A percentile compares a stretch with the other conserved stretches of the same genome.
phyloP scores from a whole-genome alignment of 192 early-diverging fungal species.

The Cladochytrium replicatum region DNA sequence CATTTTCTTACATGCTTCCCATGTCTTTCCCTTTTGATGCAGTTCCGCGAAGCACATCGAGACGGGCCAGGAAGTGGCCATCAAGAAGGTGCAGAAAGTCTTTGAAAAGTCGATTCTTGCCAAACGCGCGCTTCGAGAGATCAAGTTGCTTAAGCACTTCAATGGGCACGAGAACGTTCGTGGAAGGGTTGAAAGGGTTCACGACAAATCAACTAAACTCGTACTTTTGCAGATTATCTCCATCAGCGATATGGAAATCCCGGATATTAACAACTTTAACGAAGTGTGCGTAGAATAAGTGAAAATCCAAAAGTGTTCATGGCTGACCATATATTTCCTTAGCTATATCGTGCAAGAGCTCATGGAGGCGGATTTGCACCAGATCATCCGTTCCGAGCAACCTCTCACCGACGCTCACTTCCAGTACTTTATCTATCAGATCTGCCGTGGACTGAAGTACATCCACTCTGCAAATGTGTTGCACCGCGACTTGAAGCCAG shows the following conservation, averaged over 20 bases:
- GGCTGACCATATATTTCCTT: no score
- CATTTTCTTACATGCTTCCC: background rate
- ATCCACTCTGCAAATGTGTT: slow-evolving; percentile 89
- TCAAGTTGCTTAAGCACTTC: slow-evolving; percentile 3
- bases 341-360: slow-evolving; percentile 61
- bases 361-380: slow-evolving; percentile 85
- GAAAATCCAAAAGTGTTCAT: background rate
- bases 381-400: slow-evolving; percentile 76
- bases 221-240: slow-evolving; percentile 33
- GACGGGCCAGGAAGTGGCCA: slow-evolving; percentile 1
- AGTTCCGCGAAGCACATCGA: background rate
- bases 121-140: slow-evolving; percentile 3
- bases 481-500: slow-evolving; percentile 94
- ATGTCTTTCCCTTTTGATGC: background rate
- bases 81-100: slow-evolving; percentile 1
- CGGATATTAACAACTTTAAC: slow-evolving; percentile 41
- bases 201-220: background rate
- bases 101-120: slow-evolving; percentile 4
- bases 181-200: background rate
- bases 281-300: slow-evolving; percentile 58
- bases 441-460: slow-evolving; percentile 80
- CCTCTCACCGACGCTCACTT: slow-evolving; percentile 72
- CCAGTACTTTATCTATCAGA: slow-evolving; percentile 88
- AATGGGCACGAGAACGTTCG: slow-evolving; percentile 2
- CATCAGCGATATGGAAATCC: slow-evolving; percentile 60